Percentiles rank a stretch among this genome's conserved stretches.
These are phyloP conservation scores for Pyrrhoderma lamaoense DNA, from an alignment of 1,284 basidiomycete genomes.

Conservation along the genomic window DNA sequence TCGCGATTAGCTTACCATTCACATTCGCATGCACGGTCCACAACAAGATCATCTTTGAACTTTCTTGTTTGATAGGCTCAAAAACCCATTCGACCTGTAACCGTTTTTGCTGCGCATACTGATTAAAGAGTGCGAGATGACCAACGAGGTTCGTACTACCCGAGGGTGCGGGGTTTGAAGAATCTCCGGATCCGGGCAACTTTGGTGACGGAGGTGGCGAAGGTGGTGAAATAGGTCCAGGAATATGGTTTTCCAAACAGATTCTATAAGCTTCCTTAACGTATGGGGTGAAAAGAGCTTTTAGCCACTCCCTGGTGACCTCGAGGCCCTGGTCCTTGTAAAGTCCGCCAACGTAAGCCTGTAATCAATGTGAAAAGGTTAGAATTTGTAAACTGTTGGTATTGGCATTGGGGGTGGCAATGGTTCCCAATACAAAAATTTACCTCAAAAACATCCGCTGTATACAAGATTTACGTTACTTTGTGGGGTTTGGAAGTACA, in stretches of 20 bases:
- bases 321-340: conserved; percentile 60
- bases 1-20: conserved; percentile 48
- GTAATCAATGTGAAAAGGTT: conserved; percentile 7
- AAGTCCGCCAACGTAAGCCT: conserved; percentile 71
- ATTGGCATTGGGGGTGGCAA: background rate
- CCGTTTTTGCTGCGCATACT: conserved; percentile 52
- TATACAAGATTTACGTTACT: background rate
- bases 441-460: conserved; percentile 74
- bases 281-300: conserved; percentile 55
- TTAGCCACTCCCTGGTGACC: conserved; percentile 49
- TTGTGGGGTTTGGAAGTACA: background rate
- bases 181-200: background rate
- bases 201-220: conserved; percentile 14
- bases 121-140: conserved; percentile 70
- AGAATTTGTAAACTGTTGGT: background rate
- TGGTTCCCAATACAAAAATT: conserved; percentile 1
- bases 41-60: conserved; percentile 50
- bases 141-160: conserved; percentile 30
- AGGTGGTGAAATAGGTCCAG: conserved; percentile 19
- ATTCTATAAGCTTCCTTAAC: conserved; percentile 48
- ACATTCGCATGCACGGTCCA: conserved; percentile 62
- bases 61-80: conserved; percentile 35
- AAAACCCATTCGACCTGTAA: conserved; percentile 63
- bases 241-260: conserved; percentile 55
- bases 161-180: too few species aligned